A percentile compares a stretch with the other conserved stretches of the same genome.
These are phyloP conservation scores for Psidium guajava DNA, from an alignment of 345 rosid species.

Conservation along the genomic window DNA sequence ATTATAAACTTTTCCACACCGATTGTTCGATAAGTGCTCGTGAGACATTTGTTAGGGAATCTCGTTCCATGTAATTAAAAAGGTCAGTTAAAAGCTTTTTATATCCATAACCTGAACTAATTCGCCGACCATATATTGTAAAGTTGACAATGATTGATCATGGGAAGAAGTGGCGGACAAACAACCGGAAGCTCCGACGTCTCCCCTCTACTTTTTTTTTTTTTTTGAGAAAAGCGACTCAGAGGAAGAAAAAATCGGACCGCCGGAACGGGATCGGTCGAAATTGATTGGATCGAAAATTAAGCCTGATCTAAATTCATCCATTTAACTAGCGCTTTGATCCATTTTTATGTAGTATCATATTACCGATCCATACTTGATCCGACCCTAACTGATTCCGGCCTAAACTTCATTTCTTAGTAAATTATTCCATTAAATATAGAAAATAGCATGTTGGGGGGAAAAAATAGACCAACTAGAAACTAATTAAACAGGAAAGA, in stretches of 20 bases:
- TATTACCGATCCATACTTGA: not conserved
- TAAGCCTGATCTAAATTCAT: not conserved
- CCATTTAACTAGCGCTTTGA: not conserved
- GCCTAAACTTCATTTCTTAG: not conserved
- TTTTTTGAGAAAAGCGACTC: too few species aligned
- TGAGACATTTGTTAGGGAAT: not conserved
- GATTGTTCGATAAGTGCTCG: not conserved
- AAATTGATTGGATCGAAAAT: not conserved
- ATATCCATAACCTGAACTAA: not conserved
- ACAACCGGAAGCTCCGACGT: not conserved
- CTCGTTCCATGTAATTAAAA: not conserved
- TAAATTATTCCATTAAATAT: not conserved
- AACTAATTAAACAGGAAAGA: not conserved
- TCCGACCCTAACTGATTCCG: not conserved
- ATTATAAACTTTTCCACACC: not conserved
- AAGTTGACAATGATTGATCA: not conserved
- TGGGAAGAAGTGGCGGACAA: not conserved
- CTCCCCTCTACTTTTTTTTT: not conserved
- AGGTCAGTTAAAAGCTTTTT: not conserved
- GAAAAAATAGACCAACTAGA: not conserved
- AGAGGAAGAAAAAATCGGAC: not conserved
- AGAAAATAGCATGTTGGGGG: not conserved
- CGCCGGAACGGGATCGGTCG: not conserved
- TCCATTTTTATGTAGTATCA: not conserved
- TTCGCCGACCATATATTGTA: not conserved